A percentile compares a stretch with the other conserved stretches of the same genome.
phyloP scores from a whole-genome alignment of 1,284 basidiomycete genomes.

The Butyriboletus appendiculatus region DNA sequence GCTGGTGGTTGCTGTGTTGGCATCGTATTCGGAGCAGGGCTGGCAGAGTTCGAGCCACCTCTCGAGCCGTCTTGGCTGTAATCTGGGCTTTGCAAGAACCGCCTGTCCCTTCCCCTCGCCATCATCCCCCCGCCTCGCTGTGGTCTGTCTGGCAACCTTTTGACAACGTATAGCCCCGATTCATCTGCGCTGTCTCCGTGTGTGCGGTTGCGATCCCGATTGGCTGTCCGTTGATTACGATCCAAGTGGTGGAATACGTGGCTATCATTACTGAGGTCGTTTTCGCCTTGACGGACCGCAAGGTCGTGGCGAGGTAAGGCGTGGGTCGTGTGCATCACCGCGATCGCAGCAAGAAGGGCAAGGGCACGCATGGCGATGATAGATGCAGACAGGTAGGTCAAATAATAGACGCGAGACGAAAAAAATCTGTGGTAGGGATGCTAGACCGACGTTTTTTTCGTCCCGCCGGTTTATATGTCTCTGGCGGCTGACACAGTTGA shows the following conservation, averaged over 20 bases:
- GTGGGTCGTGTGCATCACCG: constrained; percentile 17
- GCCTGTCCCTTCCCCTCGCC: constrained; percentile 10
- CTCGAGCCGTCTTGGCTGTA: constrained; percentile 25
- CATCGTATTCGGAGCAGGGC: constrained; percentile 12
- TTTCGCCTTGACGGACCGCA: constrained; percentile 12
- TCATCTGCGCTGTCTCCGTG: constrained; percentile 1
- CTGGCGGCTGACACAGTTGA: constrained; percentile 25
- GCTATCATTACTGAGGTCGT: constrained; percentile 24
- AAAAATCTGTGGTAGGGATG: not conserved
- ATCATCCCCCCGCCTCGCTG: not conserved
- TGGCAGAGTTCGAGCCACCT: constrained; percentile 6
- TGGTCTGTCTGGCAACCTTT: not conserved
- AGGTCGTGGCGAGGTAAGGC: constrained; percentile 29
- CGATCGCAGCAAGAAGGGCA: constrained; percentile 30
- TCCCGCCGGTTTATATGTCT: constrained; percentile 20
- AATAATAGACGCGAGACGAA: constrained; percentile 9
- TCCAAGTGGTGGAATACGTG: constrained; percentile 35
- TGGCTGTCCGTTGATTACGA: constrained; percentile 31
- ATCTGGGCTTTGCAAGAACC: constrained; percentile 29
- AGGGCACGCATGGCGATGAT: constrained; percentile 28
- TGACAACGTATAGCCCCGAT: not conserved
- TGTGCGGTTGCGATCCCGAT: constrained; percentile 10
- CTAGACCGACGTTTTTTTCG: not conserved
- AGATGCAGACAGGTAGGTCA: constrained; percentile 8
- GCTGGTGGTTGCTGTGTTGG: constrained; percentile 11